Evolutionary conservation across 495 filamentous ascomycete genomes (phyloP), one percentile per base, ranked within the genome.

Genomic region (Hyaloscypha variabilis): DNA sequence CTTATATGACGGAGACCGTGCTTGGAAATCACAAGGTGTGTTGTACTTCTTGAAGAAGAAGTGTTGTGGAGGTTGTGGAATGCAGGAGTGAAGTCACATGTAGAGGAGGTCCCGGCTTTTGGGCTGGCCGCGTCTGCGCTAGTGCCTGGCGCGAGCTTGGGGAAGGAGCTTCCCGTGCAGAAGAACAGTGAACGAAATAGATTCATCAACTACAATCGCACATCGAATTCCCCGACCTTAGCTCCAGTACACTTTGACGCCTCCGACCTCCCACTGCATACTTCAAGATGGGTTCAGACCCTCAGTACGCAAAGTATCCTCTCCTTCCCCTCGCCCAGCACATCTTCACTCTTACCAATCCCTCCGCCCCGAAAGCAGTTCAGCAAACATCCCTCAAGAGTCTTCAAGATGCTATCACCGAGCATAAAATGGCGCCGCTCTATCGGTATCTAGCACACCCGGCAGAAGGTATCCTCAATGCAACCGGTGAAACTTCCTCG

Each of bases 361-460:
- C 93, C 67, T 88, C 91, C 70, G 87, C 93, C 65, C 75, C 89
- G 29, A 79, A 83, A 65, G 66, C 85, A 42, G 79, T 86, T 62
- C 89, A 89, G 75, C 87, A 96, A 77, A 77, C 85, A 13, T 88
- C 92, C 21, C 80, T 93, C 73, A 91, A 94, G 78, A 87, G 87
- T 69, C 84, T 99, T 60, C 93, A 97, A 84, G 88, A 97, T 88
- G 96, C 87, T 71, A 97, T 99, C 79, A 81, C 77, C 63, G 92
- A 96, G 77, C 82, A 95, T 72, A 96, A 97, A 80, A 97, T 98
- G 92, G 95, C 96, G 42, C 94, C 95, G 19, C 87, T 98, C 30
- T 99, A 99, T 78, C 89, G 92, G 69, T 92, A 96, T 74, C 88
- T 99, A 29, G 96, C 96, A 49, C 95, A 98, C 76, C 95, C 95